Percentiles rank a stretch among this genome's conserved stretches.
These are phyloP conservation scores for Oryza punctata DNA, from an alignment of 176 grass and related monocot genomes.

Conservation along the genomic window DNA sequence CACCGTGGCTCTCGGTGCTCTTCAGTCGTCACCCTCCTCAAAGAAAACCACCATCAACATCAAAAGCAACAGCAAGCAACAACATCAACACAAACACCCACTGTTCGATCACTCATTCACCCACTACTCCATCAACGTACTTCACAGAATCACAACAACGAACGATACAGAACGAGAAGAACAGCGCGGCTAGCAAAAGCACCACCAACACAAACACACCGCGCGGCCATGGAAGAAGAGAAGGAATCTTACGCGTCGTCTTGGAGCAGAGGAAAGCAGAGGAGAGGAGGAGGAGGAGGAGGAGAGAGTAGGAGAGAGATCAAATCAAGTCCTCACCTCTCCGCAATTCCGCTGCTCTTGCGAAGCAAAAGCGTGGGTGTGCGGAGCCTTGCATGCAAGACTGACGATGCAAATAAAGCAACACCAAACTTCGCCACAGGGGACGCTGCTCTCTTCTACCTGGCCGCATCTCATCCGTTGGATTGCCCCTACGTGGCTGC, in stretches of 20 bases:
- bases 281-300: not conserved
- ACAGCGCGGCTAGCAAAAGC: not conserved
- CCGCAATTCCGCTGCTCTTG: not conserved
- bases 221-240: not conserved
- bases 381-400: not conserved
- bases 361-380: not conserved
- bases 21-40: not conserved
- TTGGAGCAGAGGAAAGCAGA: not conserved
- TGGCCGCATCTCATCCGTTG: not conserved
- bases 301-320: not conserved
- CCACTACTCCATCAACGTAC: too few relatives aligned
- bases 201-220: not conserved
- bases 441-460: not conserved
- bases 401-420: not conserved
- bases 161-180: too few relatives aligned
- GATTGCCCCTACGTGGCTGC: not conserved
- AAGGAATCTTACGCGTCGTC: not conserved
- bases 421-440: not conserved
- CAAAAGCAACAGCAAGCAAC: too few relatives aligned
- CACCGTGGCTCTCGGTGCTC: not conserved
- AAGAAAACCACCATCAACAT: not conserved
- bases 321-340: conserved; percentile 1
- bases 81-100: too few relatives aligned
- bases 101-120: too few relatives aligned
- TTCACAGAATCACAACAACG: too few relatives aligned